These are phyloP conservation scores for Leccinellum luteum DNA, from an alignment of 768 basidiomycete genomes.

Conservation along the genomic window DNA sequence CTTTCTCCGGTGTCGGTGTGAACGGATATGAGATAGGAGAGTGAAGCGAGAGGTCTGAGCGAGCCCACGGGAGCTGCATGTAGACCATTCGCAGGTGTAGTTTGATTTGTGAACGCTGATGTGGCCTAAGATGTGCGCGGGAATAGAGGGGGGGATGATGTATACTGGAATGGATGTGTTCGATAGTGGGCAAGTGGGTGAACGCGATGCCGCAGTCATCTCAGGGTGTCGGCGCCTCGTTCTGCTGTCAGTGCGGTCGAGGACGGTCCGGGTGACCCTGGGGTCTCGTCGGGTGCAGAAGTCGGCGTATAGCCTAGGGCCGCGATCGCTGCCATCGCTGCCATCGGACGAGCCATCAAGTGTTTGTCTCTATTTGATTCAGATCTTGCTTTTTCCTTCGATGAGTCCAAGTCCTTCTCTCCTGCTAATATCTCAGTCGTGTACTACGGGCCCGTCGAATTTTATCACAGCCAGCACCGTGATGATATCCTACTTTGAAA, in stretches of 20 bases:
- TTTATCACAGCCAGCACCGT: no score
- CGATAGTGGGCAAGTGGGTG: conserved; percentile 68
- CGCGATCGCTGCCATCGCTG: conserved; percentile 22
- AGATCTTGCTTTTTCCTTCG: no score
- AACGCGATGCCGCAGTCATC: conserved; percentile 73
- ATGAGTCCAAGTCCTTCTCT: no score
- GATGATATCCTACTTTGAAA: no score
- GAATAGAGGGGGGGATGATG: not conserved
- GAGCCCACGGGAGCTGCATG: conserved; percentile 77
- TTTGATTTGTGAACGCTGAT: conserved; percentile 81
- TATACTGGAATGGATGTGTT: conserved; percentile 81
- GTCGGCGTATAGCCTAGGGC: conserved; percentile 17
- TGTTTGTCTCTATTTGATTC: conserved; percentile 20
- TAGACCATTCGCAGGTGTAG: conserved; percentile 88
- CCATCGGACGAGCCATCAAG: conserved; percentile 28
- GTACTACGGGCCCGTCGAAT: no score
- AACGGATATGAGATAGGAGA: conserved; percentile 84
- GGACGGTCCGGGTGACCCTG: conserved; percentile 23
- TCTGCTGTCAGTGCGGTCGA: conserved; percentile 17
- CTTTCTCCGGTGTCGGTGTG: conserved; percentile 93
- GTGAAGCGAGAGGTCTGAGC: conserved; percentile 88
- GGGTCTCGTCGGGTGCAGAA: conserved; percentile 12
- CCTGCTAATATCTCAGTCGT: no score
- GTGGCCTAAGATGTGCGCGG: conserved; percentile 48
- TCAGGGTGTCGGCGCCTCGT: conserved; percentile 61